These are phyloP conservation scores for Irpex sp. DNA, from an alignment of 1,284 basidiomycete species.

Conservation along the genomic window DNA sequence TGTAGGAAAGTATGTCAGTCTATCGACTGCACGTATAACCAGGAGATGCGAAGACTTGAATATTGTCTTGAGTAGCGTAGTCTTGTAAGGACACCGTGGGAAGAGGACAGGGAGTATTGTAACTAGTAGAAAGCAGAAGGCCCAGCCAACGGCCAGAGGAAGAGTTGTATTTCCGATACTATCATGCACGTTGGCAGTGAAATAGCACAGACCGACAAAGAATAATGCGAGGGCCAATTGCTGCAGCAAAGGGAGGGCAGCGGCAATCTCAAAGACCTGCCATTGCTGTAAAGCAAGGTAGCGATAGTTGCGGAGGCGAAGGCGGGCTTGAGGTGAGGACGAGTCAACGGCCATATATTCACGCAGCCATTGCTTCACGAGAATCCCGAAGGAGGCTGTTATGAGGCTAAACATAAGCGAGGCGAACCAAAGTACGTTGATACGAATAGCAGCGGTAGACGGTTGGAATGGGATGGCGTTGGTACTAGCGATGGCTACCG, in stretches of 20 bases:
- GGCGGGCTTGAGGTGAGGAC: too few relatives aligned
- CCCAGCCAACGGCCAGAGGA: not conserved
- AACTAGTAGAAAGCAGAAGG: not conserved
- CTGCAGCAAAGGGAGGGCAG: constrained; percentile 1
- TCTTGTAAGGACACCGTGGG: constrained; percentile 6
- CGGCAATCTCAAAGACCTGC: constrained; percentile 11
- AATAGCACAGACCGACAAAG: constrained; percentile 8
- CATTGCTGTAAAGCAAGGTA: not conserved
- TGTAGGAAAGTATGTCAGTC: too few relatives aligned
- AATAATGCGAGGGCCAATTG: constrained; percentile 8
- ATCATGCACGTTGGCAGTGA: not conserved
- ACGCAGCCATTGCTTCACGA: too few relatives aligned
- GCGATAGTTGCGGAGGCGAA: constrained; percentile 7
- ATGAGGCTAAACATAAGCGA: too few relatives aligned
- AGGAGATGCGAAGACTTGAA: too few relatives aligned
- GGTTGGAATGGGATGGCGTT: too few relatives aligned
- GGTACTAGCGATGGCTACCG: too few relatives aligned
- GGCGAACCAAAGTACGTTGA: too few relatives aligned
- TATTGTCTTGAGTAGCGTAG: not conserved
- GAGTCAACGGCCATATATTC: too few relatives aligned
- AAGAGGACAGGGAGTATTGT: constrained; percentile 1
- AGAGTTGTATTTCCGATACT: not conserved
- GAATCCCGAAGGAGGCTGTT: too few relatives aligned
- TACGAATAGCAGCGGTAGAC: too few relatives aligned
- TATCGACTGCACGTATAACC: too few relatives aligned